These are phyloP conservation scores for Lotmaria passim DNA, from an alignment of 208 protist genomes.

Conservation along the genomic window DNA sequence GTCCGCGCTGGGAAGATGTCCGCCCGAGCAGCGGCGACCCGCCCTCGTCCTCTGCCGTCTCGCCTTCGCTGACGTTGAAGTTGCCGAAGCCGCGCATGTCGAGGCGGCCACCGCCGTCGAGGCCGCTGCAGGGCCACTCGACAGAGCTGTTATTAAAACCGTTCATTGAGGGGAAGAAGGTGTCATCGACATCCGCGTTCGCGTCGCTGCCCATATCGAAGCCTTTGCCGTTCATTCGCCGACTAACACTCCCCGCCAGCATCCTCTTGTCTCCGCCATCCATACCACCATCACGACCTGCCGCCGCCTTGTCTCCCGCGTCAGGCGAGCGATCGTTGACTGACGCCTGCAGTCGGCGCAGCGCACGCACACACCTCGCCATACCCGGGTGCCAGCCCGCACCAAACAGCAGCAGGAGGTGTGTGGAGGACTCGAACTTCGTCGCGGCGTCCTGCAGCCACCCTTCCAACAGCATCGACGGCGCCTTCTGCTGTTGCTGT, in stretches of 20 bases:
- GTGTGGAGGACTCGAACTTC: constrained; percentile 35
- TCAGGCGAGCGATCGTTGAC: constrained; percentile 22
- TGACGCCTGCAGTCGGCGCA: constrained; percentile 36
- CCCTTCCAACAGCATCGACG: constrained; percentile 11
- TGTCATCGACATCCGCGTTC: constrained; percentile 18
- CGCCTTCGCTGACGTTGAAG: constrained; percentile 16
- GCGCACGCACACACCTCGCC: constrained; percentile 32
- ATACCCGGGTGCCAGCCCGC: constrained; percentile 66
- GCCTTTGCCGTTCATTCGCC: neutral
- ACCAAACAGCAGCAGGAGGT: constrained; percentile 66
- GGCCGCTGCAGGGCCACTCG: constrained; percentile 10
- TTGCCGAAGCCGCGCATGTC: constrained; percentile 26
- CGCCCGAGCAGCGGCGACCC: constrained; percentile 9
- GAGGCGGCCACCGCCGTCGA: constrained; percentile 10
- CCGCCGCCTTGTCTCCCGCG: neutral
- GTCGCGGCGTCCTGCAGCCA: constrained; percentile 30
- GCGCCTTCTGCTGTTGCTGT: neutral
- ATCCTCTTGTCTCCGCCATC: neutral
- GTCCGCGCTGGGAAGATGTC: constrained; percentile 1
- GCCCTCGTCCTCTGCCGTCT: constrained; percentile 7
- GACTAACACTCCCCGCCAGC: neutral
- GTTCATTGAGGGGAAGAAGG: constrained; percentile 16
- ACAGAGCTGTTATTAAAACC: constrained; percentile 8
- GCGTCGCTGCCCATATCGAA: neutral
- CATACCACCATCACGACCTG: neutral